Base-by-base conservation (phyloP, 2,329 filamentous ascomycete genomes). In the Arthrinium phaeospermum region DNA sequence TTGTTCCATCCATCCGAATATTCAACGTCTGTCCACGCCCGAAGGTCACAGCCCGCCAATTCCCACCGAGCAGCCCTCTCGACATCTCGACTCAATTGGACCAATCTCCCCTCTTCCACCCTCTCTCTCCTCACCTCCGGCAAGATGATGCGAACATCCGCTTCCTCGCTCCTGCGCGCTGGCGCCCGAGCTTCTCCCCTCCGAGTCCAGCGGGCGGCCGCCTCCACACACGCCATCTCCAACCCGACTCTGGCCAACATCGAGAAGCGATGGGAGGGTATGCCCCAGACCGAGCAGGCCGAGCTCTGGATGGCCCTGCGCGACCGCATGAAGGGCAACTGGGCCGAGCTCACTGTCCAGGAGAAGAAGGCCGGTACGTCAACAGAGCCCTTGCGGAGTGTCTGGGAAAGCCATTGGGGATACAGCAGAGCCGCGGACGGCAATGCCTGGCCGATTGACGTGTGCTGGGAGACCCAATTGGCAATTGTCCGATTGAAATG, bases 361-460 rank as follows among this genome's bases (percentile, higher is more conserved):
- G 96, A 99, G 91, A 98, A 99, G 94, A 98, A 97, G 89, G 96
- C 96, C 80, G 96, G 96, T 98, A 92, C 83, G 95, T 94, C 73
- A 6, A 73, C 71, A 64, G 19, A 64, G 37, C 30, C 68, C 47
- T 61, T 41, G 57, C 67, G 8, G 8, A 19, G 30, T 41, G 19
- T n/a, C 19, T 12, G 12, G 57, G 57, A n/a, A 19, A 30, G 30
- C n/a, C 34, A 64, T 41, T 64, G 57, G 34, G 10, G 34, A 24
- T 24, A 10, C 30, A 41, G 16, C 22, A 64, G n/a, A n/a, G 8
- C 57, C 22, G 3, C 13, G 34, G 57, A 34, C 34, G 13, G 30
- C 19, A n/a, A n/a, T 1, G 2, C 34, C n/a, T n/a, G 34, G 5
- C 22, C 57, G 57, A 41, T 37, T 37, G 53, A 16, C 30, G 30